Evolutionary conservation across 352 stramenopile species (phyloP), one percentile per base, ranked within the genome.

Genomic region (Globisporangium orthogonon): DNA sequence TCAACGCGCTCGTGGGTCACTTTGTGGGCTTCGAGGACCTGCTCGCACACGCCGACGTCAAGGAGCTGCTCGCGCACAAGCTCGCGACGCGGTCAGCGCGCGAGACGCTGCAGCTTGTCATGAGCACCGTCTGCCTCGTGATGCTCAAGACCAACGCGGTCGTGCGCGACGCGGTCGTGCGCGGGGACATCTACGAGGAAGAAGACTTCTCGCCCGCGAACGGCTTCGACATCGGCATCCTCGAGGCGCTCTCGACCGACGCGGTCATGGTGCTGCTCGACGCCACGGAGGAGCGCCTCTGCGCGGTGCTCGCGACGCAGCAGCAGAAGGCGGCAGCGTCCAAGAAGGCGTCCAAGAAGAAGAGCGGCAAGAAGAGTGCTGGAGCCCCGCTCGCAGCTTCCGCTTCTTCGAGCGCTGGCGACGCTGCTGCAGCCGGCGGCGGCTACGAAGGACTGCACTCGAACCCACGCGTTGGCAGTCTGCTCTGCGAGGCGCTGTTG

Each of bases 181-280:
- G 92, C 43, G 94, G 88, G 17, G 92, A 98, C 70, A 97, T 98
- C 65, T 98, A 97, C 67, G 92, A 98, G 61, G 94, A 98, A 67
- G 94, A 98, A 66, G 92, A 98, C 71, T 98, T 98, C 63, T 87
- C 81, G 14, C 76, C 76, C 0, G 86, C 74, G 50, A 88, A 60
- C 17, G 73, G 72, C 0, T 85, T 93, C 50, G 79, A 90, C 54
- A 70, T 87, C 29, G 71, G 71, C 5, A 54, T 73, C 23, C 55
- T 88, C 37, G 73, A 79, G 18, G 60, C 58, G 7, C 65, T 83
- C 47, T 68, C 68, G 11, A 54, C 64, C 23, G 57, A 87, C 15
- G 60, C 69, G 7, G 55, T 89, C 10, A 54, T 73, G 54, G 43
- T 33, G 39, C 59, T 89, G 54, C 63, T 89, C 14, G 52, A 66